Percentiles rank a stretch among this genome's conserved stretches.
These are phyloP conservation scores for Leersia perrieri DNA, from an alignment of 176 grass and related monocot species.

Conservation along the genomic window DNA sequence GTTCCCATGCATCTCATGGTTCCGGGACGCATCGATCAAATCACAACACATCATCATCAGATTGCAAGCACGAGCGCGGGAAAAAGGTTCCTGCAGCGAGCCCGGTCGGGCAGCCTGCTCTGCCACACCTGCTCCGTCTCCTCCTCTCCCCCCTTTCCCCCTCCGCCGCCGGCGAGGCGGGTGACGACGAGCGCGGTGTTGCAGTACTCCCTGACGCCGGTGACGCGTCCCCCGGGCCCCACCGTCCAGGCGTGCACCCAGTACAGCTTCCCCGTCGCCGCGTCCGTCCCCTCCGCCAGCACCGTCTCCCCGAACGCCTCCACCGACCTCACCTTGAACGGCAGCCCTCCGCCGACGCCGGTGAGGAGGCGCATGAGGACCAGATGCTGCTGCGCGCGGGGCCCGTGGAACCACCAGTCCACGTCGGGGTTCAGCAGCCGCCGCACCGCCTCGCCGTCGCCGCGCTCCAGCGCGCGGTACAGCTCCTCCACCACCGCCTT, in stretches of 20 bases:
- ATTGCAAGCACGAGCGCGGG: conserved; percentile 70
- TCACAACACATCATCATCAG: no score
- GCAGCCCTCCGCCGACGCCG: conserved; percentile 30
- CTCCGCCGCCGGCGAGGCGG: conserved; percentile 19
- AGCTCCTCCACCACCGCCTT: conserved; percentile 64
- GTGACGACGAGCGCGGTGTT: conserved; percentile 82
- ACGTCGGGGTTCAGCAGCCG: conserved; percentile 70
- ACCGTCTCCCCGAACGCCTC: conserved; percentile 66
- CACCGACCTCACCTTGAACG: conserved; percentile 40
- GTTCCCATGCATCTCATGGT: no score
- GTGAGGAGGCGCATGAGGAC: conserved; percentile 80
- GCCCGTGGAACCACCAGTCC: conserved; percentile 96
- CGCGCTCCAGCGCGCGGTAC: conserved; percentile 62
- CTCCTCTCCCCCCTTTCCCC: background rate
- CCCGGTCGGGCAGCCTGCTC: conserved; percentile 48
- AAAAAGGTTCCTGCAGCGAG: conserved; percentile 45
- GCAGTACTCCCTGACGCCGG: conserved; percentile 79
- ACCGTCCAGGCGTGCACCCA: conserved; percentile 95
- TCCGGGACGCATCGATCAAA: no score
- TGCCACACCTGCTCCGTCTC: conserved; percentile 46
- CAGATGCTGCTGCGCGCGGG: conserved; percentile 64
- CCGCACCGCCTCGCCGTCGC: conserved; percentile 52
- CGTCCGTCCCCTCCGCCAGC: conserved; percentile 71
- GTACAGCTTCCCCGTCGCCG: conserved; percentile 27
- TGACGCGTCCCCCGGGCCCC: conserved; percentile 52